A percentile compares a stretch with the other conserved stretches of the same genome.
phyloP scores from a whole-genome alignment of 768 basidiomycete genomes.

The Lepiota subincarnata region DNA sequence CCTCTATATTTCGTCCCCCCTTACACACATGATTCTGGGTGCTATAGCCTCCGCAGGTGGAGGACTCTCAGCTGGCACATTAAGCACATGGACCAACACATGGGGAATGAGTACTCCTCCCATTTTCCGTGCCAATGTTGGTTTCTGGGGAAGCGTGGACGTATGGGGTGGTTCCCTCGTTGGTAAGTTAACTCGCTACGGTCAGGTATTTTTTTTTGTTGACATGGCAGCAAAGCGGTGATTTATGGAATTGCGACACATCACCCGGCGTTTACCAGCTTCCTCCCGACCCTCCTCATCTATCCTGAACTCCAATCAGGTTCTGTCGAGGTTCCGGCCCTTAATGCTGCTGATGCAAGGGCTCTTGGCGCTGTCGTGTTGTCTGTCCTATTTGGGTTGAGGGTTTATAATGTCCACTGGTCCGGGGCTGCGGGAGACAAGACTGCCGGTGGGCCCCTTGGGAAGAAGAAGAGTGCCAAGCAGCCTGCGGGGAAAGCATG shows the following conservation, averaged over 20 bases:
- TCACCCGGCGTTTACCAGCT: slow-evolving; percentile 1
- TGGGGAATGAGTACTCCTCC: slow-evolving; percentile 48
- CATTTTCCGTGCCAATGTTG: slow-evolving; percentile 35
- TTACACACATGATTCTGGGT: slow-evolving; percentile 46
- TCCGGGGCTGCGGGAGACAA: neutral
- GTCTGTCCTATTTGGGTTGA: slow-evolving; percentile 5
- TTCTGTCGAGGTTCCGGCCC: neutral
- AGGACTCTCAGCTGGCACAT: slow-evolving; percentile 38
- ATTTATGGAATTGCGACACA: slow-evolving; percentile 7
- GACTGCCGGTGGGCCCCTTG: neutral
- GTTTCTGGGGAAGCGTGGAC: slow-evolving; percentile 39
- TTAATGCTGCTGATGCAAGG: slow-evolving; percentile 2
- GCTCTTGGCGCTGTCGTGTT: neutral
- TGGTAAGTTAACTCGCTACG: slow-evolving; percentile 23
- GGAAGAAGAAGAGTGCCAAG: neutral
- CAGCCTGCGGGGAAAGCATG: slow-evolving; percentile 4
- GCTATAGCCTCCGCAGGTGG: slow-evolving; percentile 45
- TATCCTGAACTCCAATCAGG: neutral
- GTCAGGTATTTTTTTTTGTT: too few species aligned
- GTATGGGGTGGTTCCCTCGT: slow-evolving; percentile 50
- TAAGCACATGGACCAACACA: slow-evolving; percentile 37
- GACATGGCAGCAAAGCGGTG: neutral
- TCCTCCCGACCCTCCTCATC: neutral
- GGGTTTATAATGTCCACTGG: slow-evolving; percentile 9
- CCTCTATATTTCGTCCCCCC: slow-evolving; percentile 32